Base-by-base conservation (phyloP, 148 eudicot species). In the Rhododendron kiyosumense region DNA sequence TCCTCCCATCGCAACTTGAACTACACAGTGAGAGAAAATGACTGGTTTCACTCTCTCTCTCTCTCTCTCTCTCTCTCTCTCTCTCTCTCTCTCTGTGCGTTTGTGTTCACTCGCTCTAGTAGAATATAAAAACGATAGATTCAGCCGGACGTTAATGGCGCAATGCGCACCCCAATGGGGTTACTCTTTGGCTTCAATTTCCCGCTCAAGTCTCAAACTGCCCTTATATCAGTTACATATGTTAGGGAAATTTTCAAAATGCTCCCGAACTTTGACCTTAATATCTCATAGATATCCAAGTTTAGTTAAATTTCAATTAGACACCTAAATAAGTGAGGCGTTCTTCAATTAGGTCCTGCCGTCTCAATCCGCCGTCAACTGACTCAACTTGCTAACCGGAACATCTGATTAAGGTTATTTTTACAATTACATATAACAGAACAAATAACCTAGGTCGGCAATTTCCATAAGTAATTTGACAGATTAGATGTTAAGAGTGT, bases 101-200 rank as follows among this genome's bases (percentile, higher is more conserved):
- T 0, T 32, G 32, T 32, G 63, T 57, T 59, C n/a, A 14, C n/a
- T 67, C 1, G 73, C 73, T 26, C 13, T 24, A 8, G 73, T 15
- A 65, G 3, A n/a, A 26, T 57, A 30, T 59, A 59, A 0, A 20
- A 22, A 51, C 20, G 48, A 41, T 10, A 5, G 20, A 1, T 83
- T 76, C 46, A 54, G 86, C 61, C 28, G 36, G 76, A 46, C 52
- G 32, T 73, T 14, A 45, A 73, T 49, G 89, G 89, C 82, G 85
- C 41, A 87, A 87, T 85, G 87, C 89, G 87, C 89, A 87, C 89
- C 85, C 87, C 76, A 71, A 30, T 30, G 41, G 18, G 36, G 8
- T 54, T 71, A 41, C 38, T 14, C 20, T 32, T 13, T 13, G 76
- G 36, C 38, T 30, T 30, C 76, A 5, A 5, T 32, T 67, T 67